phyloP scores from a whole-genome alignment of 352 stramenopile genomes.

The Stramenopiles sp. region DNA sequence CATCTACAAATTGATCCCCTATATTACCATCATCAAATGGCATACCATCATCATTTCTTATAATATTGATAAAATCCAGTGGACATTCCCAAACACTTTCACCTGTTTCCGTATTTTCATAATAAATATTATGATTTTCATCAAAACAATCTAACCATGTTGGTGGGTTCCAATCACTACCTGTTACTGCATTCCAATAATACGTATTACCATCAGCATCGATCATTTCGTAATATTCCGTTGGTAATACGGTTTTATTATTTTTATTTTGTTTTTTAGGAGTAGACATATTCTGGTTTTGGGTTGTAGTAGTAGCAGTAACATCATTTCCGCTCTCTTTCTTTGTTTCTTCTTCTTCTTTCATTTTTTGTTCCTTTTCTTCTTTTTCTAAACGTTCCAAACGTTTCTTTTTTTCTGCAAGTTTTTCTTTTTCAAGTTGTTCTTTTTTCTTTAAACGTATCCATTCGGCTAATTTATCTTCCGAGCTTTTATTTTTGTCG shows the following conservation, averaged over 20 bases:
- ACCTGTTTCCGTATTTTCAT: not conserved
- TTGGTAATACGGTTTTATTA: not conserved
- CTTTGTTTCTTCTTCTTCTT: not conserved
- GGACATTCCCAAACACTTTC: not conserved
- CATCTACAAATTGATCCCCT: not conserved
- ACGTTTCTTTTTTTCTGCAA: not conserved
- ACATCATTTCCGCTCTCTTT: no score
- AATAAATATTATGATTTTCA: slow-evolving; percentile 9
- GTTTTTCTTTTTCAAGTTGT: not conserved
- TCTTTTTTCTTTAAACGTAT: not conserved
- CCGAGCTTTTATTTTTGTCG: not conserved
- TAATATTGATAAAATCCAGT: not conserved
- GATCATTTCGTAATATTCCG: slow-evolving; percentile 8
- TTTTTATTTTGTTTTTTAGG: not conserved
- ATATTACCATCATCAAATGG: not conserved
- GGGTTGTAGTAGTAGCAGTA: no score
- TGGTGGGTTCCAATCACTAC: not conserved
- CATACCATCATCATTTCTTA: not conserved
- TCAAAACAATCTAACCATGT: not conserved
- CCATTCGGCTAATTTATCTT: not conserved
- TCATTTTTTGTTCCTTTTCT: not conserved
- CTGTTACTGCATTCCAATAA: slow-evolving; percentile 4
- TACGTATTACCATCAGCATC: not conserved
- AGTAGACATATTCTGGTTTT: no score
- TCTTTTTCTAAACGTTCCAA: not conserved